phyloP scores from a whole-genome alignment of 2,329 filamentous ascomycete species.

The Epicoccum nigrum region DNA sequence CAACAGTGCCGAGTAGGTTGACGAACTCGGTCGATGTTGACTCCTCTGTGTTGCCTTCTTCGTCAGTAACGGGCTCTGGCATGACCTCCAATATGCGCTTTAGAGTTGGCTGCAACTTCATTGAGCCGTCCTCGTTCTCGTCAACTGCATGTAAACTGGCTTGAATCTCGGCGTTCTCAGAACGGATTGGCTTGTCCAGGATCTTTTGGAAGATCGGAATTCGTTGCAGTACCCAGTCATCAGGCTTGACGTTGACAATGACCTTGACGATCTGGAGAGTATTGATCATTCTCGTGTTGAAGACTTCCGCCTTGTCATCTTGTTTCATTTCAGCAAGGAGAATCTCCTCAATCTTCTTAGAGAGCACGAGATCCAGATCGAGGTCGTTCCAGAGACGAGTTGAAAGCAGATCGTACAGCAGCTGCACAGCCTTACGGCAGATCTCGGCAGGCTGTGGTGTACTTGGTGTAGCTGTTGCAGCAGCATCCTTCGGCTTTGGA shows the following conservation, averaged over 20 bases:
- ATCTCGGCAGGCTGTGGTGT: conserved; percentile 71
- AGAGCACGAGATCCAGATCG: conserved; percentile 82
- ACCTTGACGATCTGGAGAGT: conserved; percentile 91
- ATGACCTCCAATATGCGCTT: conserved; percentile 86
- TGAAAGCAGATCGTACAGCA: conserved; percentile 84
- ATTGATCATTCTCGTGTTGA: conserved; percentile 88
- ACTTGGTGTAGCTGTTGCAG: conserved; percentile 37
- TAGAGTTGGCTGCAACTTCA: conserved; percentile 71
- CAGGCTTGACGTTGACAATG: conserved; percentile 82
- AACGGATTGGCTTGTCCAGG: conserved; percentile 85
- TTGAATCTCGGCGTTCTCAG: conserved; percentile 89
- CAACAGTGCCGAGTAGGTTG: conserved; percentile 80
- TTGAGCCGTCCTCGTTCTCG: conserved; percentile 68
- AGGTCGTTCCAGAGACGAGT: conserved; percentile 90
- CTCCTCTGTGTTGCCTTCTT: conserved; percentile 78
- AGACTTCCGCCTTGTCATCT: conserved; percentile 67
- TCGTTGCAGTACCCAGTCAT: conserved; percentile 88
- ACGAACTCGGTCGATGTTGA: conserved; percentile 85
- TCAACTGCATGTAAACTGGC: conserved; percentile 84
- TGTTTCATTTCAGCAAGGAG: conserved; percentile 71
- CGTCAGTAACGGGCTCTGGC: conserved; percentile 80
- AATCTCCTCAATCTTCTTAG: conserved; percentile 86
- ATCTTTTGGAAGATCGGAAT: conserved; percentile 82
- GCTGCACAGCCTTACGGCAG: conserved; percentile 80
- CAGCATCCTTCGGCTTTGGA: conserved; percentile 50